Evolutionary conservation across 306 rosid species (phyloP).

Genomic region (Fragaria iinumae): DNA sequence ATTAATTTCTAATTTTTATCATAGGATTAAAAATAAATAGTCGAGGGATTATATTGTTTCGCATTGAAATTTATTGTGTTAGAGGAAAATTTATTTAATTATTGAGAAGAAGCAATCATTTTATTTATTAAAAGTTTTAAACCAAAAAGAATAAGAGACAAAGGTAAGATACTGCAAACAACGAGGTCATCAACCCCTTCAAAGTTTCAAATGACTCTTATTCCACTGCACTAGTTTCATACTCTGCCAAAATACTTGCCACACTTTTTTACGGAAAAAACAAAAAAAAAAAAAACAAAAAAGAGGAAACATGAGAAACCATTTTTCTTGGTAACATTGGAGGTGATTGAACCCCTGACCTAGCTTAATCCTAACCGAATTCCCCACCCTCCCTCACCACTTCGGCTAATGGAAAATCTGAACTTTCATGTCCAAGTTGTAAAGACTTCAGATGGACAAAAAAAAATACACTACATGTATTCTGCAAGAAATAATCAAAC

Average conservation of each 20-base stretch:
- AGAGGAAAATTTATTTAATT: not conserved
- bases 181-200: not conserved
- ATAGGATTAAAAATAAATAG: not conserved
- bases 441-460: not conserved
- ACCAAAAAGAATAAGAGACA: not conserved
- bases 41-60: not conserved
- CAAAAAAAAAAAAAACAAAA: not conserved
- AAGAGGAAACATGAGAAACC: not conserved
- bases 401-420: not conserved
- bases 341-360: not conserved
- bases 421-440: conserved; percentile 6
- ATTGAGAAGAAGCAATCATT: not conserved
- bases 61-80: not conserved
- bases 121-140: not conserved
- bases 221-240: not conserved
- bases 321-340: not conserved
- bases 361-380: not conserved
- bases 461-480: not conserved
- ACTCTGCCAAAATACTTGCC: not conserved
- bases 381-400: not conserved
- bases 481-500: conserved; percentile 29
- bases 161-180: not conserved
- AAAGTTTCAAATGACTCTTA: not conserved
- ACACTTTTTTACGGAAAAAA: not conserved
- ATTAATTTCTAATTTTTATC: not conserved